These are phyloP conservation scores for Paragyromitra xinjiangensis DNA, from an alignment of 495 filamentous ascomycete species.

Conservation along the genomic window DNA sequence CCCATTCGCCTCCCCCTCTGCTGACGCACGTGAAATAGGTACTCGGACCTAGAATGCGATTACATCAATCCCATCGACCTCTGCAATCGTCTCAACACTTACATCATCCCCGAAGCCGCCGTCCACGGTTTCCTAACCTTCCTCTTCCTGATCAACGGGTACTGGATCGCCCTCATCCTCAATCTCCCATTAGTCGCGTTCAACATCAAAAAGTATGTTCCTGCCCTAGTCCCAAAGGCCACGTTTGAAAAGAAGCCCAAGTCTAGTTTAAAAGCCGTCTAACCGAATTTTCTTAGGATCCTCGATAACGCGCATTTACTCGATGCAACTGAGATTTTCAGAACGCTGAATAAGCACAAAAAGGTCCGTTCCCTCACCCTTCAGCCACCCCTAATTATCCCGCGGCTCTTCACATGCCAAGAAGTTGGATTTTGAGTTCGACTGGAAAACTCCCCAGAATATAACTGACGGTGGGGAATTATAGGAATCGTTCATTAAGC, in stretches of 20 bases:
- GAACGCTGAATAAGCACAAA: conserved; percentile 99
- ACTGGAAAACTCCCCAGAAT: not conserved
- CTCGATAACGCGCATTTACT: conserved; percentile 95
- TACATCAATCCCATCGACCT: conserved; percentile 99
- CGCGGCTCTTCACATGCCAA: conserved; percentile 18
- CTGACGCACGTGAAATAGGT: conserved; percentile 45
- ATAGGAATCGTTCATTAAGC: conserved; percentile 98
- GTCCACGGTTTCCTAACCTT: conserved; percentile 95
- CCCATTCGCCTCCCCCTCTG: not conserved
- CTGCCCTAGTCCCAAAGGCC: conserved; percentile 13
- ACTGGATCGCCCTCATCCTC: conserved; percentile 92
- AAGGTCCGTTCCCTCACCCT: conserved; percentile 70
- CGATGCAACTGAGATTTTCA: conserved; percentile 99
- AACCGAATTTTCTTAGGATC: conserved; percentile 69
- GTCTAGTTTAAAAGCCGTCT: conserved; percentile 20
- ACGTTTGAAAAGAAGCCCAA: conserved; percentile 15
- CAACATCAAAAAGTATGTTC: conserved; percentile 93
- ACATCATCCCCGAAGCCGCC: conserved; percentile 98
- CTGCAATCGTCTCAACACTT: conserved; percentile 99
- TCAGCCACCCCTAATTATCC: conserved; percentile 21
- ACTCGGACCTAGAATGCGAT: conserved; percentile 68
- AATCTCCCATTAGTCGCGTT: conserved; percentile 92
- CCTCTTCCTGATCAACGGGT: conserved; percentile 97
- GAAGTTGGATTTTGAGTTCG: conserved; percentile 1
- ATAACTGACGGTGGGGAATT: conserved; percentile 18